A percentile compares a stretch with the other conserved stretches of the same genome.
phyloP scores from a whole-genome alignment of 2,329 filamentous ascomycete species.

The Trichoderma citrinoviride region DNA sequence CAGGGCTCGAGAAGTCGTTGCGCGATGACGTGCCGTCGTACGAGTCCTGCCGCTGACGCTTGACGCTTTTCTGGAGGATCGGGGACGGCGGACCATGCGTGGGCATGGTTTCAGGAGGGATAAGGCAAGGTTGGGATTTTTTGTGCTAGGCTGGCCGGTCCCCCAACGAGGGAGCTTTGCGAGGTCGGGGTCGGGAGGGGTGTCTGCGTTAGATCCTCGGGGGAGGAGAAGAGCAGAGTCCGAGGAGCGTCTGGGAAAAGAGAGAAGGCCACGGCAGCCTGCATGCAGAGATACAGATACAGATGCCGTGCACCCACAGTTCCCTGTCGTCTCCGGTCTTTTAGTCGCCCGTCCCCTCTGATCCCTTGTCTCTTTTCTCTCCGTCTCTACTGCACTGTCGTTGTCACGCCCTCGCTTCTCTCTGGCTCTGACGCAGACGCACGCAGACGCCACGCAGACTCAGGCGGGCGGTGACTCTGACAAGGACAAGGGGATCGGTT shows the following conservation, averaged over 20 bases:
- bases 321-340: neutral
- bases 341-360: neutral
- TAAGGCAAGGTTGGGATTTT: neutral
- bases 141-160: conserved; percentile 11
- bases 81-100: conserved; percentile 50
- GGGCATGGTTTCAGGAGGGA: conserved; percentile 18
- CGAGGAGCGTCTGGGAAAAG: neutral
- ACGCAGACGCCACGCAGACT: neutral
- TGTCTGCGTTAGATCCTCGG: conserved; percentile 8
- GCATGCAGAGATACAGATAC: conserved; percentile 8
- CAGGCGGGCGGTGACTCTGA: conserved; percentile 7
- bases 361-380: conserved; percentile 1
- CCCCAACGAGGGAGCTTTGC: conserved; percentile 9
- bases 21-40: conserved; percentile 46
- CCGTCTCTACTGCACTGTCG: neutral
- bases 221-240: neutral
- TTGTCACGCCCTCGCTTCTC: neutral
- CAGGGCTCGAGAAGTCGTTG: conserved; percentile 33
- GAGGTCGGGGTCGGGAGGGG: conserved; percentile 5
- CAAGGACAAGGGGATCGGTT: conserved; percentile 13
- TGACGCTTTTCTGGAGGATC: conserved; percentile 46
- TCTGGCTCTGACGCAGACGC: neutral
- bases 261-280: conserved; percentile 8
- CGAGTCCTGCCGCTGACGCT: conserved; percentile 56
- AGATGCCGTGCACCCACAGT: neutral